Conservation (phyloP, 768 basidiomycete species). For the Phlebiopsis flavidoalba region DNA sequence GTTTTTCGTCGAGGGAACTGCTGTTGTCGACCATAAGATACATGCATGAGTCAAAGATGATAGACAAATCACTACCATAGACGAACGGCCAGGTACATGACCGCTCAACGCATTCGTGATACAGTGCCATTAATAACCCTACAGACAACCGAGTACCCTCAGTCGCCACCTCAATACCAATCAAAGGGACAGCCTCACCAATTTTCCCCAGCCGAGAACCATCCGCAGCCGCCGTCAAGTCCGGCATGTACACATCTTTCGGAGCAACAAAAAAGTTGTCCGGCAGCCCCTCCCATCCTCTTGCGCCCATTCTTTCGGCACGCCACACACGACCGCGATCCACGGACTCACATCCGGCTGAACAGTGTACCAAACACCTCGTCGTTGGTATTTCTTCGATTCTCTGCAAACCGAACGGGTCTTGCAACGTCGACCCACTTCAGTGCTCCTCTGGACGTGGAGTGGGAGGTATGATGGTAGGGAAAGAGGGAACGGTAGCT, state of each 20-base stretch:
- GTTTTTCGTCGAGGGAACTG: no score
- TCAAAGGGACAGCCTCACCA: constrained; percentile 42
- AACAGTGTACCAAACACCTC: constrained; percentile 33
- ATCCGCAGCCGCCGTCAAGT: constrained; percentile 68
- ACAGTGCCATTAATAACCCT: constrained; percentile 86
- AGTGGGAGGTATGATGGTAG: constrained; percentile 29
- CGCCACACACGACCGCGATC: constrained; percentile 79
- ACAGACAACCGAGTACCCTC: neutral
- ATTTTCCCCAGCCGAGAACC: constrained; percentile 75
- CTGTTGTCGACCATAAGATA: no score
- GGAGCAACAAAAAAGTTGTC: constrained; percentile 74
- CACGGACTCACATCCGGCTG: constrained; percentile 56
- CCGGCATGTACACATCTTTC: constrained; percentile 77
- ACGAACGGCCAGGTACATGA: constrained; percentile 74
- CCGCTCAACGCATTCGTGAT: constrained; percentile 73
- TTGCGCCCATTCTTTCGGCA: constrained; percentile 39
- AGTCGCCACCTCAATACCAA: neutral
- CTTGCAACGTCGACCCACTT: no score
- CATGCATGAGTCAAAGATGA: no score
- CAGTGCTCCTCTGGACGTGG: constrained; percentile 24
- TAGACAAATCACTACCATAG: constrained; percentile 28
- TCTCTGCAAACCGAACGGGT: neutral
- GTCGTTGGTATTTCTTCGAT: constrained; percentile 14
- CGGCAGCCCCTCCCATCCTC: constrained; percentile 42
- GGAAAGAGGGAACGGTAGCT: constrained; percentile 20